Conservation (phyloP, 2,329 filamentous ascomycete species). For the Metarhizium anisopliae region DNA sequence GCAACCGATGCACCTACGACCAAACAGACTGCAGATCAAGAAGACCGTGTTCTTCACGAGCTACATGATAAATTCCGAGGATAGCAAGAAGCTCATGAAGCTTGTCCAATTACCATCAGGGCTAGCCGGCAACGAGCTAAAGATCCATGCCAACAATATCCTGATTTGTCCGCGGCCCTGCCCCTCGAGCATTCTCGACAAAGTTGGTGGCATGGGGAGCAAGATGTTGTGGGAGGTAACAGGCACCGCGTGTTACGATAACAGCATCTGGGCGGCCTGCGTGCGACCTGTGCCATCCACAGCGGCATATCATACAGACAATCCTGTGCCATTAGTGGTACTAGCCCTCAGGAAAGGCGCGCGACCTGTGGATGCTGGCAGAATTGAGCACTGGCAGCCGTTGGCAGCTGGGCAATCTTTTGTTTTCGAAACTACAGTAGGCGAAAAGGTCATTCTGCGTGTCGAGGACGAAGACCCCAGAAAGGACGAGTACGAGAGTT, state of each 20-base stretch:
- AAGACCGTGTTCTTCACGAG: conserved; percentile 88
- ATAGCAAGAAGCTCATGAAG: conserved; percentile 62
- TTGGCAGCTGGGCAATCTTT: conserved; percentile 62
- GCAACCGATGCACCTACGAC: conserved; percentile 24
- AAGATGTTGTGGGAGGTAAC: conserved; percentile 80
- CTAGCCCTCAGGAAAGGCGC: conserved; percentile 69
- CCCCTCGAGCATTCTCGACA: conserved; percentile 62
- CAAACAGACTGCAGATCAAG: conserved; percentile 58
- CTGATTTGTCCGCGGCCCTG: conserved; percentile 77
- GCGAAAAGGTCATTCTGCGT: conserved; percentile 75
- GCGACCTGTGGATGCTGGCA: conserved; percentile 68
- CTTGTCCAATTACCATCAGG: conserved; percentile 57
- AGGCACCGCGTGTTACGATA: conserved; percentile 64
- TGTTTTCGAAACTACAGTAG: conserved; percentile 73
- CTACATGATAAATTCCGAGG: conserved; percentile 68
- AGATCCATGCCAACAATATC: conserved; percentile 80
- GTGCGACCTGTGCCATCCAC: conserved; percentile 63
- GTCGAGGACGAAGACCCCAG: conserved; percentile 62
- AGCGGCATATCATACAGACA: conserved; percentile 69
- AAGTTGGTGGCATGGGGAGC: conserved; percentile 77
- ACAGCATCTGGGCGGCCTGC: conserved; percentile 79
- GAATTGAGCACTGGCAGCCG: conserved; percentile 77
- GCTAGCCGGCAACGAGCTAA: conserved; percentile 61
- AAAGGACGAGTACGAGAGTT: conserved; percentile 55
- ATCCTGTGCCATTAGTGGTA: conserved; percentile 68